Evolutionary conservation across 23 red algal genomes (phyloP).

Genomic region (Chondrus crispus): DNA sequence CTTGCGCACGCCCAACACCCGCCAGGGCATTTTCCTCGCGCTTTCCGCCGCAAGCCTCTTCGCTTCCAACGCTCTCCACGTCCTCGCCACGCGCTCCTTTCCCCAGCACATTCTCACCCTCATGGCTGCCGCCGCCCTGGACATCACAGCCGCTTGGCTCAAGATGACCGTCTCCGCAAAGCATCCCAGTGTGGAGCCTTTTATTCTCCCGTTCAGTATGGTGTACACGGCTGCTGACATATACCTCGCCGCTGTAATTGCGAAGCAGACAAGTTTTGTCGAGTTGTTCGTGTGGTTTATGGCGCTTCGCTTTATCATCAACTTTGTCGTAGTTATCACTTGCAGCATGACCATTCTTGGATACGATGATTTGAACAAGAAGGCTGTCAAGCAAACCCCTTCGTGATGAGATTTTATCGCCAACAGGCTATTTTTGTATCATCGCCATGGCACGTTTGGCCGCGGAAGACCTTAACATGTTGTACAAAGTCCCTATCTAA

Average conservation of each 20-base stretch:
- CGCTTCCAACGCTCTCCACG: conserved; percentile 33
- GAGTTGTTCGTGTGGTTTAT: conserved; percentile 22
- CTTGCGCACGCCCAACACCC: neutral
- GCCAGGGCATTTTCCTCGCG: conserved; percentile 10
- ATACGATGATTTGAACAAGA: neutral
- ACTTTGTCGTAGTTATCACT: neutral
- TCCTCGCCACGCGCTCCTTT: conserved; percentile 1
- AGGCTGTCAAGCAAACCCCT: neutral
- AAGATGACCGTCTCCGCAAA: conserved; percentile 35
- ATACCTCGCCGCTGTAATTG: conserved; percentile 28
- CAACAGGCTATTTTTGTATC: too few relatives aligned
- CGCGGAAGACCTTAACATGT: too few relatives aligned
- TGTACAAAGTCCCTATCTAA: too few relatives aligned
- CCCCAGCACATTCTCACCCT: neutral
- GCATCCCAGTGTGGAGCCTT: conserved; percentile 8
- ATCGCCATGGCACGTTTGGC: too few relatives aligned
- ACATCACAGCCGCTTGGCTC: conserved; percentile 37
- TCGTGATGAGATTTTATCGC: too few relatives aligned
- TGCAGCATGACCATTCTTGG: conserved; percentile 24
- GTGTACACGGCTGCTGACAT: conserved; percentile 29
- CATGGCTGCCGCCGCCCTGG: conserved; percentile 13
- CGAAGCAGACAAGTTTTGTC: neutral
- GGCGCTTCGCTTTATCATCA: neutral
- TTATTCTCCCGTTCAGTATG: neutral
- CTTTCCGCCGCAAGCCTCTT: conserved; percentile 30